These are phyloP conservation scores for Pseudonitzschia delicatissima DNA, from an alignment of 108 stramenopile species.

Conservation along the genomic window DNA sequence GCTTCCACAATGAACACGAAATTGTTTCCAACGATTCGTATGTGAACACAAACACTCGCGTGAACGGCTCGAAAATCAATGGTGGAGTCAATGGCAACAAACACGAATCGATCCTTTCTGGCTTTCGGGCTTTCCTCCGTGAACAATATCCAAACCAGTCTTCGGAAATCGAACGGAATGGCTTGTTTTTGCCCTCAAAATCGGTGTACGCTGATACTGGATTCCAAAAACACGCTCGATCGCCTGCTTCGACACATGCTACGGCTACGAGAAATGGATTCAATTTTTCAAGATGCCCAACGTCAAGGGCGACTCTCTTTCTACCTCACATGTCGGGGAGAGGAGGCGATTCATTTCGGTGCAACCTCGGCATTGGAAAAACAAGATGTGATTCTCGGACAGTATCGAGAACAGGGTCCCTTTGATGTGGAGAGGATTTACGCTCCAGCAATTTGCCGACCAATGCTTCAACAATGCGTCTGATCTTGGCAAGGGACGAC, in stretches of 20 bases:
- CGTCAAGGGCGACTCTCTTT: constrained; percentile 96
- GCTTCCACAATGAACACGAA: constrained; percentile 3
- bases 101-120: constrained; percentile 12
- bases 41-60: no score
- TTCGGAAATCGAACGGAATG: constrained; percentile 32
- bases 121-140: constrained; percentile 37
- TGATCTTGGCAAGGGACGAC: constrained; percentile 93
- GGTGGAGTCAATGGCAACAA: background rate
- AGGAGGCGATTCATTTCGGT: constrained; percentile 93
- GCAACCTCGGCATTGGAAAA: constrained; percentile 80
- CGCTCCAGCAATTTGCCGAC: constrained; percentile 91
- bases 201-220: constrained; percentile 51
- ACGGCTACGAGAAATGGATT: constrained; percentile 92
- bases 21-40: no score
- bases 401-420: constrained; percentile 96
- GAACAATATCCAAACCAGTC: constrained; percentile 43
- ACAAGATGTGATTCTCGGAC: constrained; percentile 88
- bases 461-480: constrained; percentile 92
- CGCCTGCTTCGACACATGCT: constrained; percentile 85
- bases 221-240: constrained; percentile 55
- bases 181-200: constrained; percentile 35
- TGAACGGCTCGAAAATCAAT: background rate
- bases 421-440: constrained; percentile 98
- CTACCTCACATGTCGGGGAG: constrained; percentile 90
- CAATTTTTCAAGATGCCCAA: constrained; percentile 94